Evolutionary conservation across 2,329 filamentous ascomycete genomes (phyloP), one percentile per base, ranked within the genome.

Genomic region (Beauveria brongniartii): DNA sequence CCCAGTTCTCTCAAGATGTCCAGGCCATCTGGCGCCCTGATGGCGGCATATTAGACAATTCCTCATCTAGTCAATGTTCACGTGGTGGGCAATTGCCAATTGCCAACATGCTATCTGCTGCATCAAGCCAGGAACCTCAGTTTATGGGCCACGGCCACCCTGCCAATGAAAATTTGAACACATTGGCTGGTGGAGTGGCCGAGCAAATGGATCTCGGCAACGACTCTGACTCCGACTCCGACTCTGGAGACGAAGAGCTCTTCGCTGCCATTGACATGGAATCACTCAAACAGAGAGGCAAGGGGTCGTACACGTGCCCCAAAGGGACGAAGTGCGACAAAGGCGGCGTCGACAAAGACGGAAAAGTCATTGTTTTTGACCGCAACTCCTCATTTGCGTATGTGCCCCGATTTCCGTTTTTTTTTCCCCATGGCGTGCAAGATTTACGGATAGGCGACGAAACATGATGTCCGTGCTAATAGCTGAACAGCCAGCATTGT

Each of bases 351-450:
- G 72, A 76, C 59, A 73, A 72, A 54, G 67, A 73, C 18, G 75
- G 75, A 10, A 69, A 70, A 8, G 67, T 75, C 16, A 69, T 75
- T 40, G 63, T 72, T 50, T 77, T 77, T 65, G 73, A 75, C 63
- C 72, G 75, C 55, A 76, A 77, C 63, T 77, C 75, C 59, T 74
- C 73, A 59, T 77, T 75, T 67, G 71, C 69, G 72, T 75, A 70
- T 37, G 62, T 59, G 51, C 61, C 62, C 24, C 30, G 14, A 47
- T 47, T 18, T 8, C 26, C n/a, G 16, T 37, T 16, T 22, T n/a
- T 30, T 37, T 1, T 34, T 3, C 7, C 3, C 14, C 8, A 34
- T 16, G 9, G 28, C 20, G 8, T 46, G 34, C 20, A 10, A 40
- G 26, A 18, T 28, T 20, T 6, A 28, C 43, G 14, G 44, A 16